Evolutionary conservation across 78 protist genomes (phyloP).

Genomic region (Dictyostelium firmibasis): DNA sequence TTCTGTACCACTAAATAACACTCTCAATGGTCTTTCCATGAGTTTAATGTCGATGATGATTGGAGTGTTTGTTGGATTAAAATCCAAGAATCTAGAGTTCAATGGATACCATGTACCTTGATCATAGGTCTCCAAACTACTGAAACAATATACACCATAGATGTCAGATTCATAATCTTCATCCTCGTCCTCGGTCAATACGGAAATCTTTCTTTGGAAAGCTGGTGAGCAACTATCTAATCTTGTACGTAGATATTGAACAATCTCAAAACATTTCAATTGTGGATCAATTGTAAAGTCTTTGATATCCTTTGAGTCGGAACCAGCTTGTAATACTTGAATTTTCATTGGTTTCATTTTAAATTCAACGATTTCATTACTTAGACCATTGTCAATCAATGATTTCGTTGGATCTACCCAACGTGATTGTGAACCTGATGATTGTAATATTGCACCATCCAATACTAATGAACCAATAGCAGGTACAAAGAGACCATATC

Average conservation of each 20-base stretch:
- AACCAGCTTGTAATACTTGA: neutral
- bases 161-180: constrained; percentile 24
- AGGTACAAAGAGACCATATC: constrained; percentile 28
- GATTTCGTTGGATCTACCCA: constrained; percentile 31
- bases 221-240: constrained; percentile 1
- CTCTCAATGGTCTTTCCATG: neutral
- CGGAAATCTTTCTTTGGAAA: neutral
- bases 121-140: neutral
- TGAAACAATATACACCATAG: constrained; percentile 12
- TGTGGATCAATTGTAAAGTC: constrained; percentile 16
- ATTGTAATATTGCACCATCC: neutral
- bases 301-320: neutral
- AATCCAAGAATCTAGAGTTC: constrained; percentile 20
- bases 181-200: neutral
- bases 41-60: constrained; percentile 8
- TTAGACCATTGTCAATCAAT: neutral
- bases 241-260: neutral
- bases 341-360: constrained; percentile 11
- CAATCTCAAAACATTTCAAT: constrained; percentile 40
- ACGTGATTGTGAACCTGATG: neutral
- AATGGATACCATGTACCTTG: constrained; percentile 19
- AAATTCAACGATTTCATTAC: constrained; percentile 32
- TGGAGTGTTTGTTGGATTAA: neutral
- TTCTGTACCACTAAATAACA: constrained; percentile 6
- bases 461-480: neutral